Evolutionary conservation across 345 rosid species (phyloP), one percentile per base, ranked within the genome.

Genomic region (Hibiscus trionum): DNA sequence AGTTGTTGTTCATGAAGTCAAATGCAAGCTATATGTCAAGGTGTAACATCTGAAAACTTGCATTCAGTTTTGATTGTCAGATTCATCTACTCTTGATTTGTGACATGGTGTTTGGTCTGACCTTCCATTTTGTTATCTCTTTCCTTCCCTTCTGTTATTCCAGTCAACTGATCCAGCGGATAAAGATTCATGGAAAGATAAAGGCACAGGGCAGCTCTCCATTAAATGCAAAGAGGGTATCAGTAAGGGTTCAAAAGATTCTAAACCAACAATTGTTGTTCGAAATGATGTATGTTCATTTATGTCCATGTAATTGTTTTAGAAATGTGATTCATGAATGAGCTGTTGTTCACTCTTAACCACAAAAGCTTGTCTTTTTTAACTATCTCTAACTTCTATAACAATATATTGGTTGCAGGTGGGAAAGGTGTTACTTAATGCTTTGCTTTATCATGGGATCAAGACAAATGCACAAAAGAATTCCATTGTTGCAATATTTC

Each of bases 1-100:
- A 65, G 72, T 84, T 70, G 84, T 87, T 29, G 93, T 92, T 75
- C 97, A 95, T 83, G 97, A 95, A 80, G 96, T 91, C 72, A 95
- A 95, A 80, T 91, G 97, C 88, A 95, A 95, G 78, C 88, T 95
- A 69, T 95, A 91, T 79, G 91, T 95, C 24, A 95, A 90, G 96
- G 99, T 91, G 82, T 64, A 11, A 79, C 2, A 35, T 39, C 11
- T 7, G 64, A 59, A 65, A 78, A 21, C 57, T 57, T 27, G 52
- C 65, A 26, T 5, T 50, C 33, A 14, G 9, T 62, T 35, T 12
- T 21, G 26, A 61, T 8, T 37, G 42, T 11, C 47, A 29, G 53
- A 6, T 65, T 29, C 71, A 1, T n/a, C 9, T 52, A 24, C 58
- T 47, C 39, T 68, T 70, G 26, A 56, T 42, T 56, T 49, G 72